Evolutionary conservation across 2,329 filamentous ascomycete species (phyloP).

Genomic region (Colletotrichum sp.): DNA sequence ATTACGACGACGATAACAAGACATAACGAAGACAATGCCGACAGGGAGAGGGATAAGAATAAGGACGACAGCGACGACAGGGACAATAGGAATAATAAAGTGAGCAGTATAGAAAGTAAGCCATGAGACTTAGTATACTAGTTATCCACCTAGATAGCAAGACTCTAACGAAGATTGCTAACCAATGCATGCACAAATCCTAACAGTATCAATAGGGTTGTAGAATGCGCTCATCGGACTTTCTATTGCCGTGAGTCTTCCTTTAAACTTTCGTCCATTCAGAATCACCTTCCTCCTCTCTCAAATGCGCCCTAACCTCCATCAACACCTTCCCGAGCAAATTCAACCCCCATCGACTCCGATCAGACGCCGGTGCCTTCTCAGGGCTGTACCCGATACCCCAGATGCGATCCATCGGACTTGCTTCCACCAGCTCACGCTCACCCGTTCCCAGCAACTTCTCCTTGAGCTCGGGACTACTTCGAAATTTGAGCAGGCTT

Average conservation of each 20-base stretch:
- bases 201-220: too few relatives aligned
- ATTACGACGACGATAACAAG: too few relatives aligned
- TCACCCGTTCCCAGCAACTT: constrained; percentile 63
- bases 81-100: rapidly evolving
- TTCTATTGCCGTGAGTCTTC: too few relatives aligned
- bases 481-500: constrained; percentile 65
- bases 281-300: constrained; percentile 30
- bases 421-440: constrained; percentile 66
- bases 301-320: constrained; percentile 59
- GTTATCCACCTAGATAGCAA: too few relatives aligned
- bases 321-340: constrained; percentile 67
- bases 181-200: too few relatives aligned
- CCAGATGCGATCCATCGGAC: constrained; percentile 68
- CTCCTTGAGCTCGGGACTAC: constrained; percentile 45
- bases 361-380: constrained; percentile 48
- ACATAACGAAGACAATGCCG: too few relatives aligned
- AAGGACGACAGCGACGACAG: rapidly evolving
- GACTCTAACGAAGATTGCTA: too few relatives aligned
- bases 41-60: rapidly evolving
- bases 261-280: not conserved
- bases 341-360: constrained; percentile 66
- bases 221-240: too few relatives aligned
- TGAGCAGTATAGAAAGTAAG: too few relatives aligned
- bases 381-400: constrained; percentile 65
- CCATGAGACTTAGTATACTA: too few relatives aligned